Base-by-base conservation (phyloP, 805 yeast species). In the Limtongozyma cylindracea region DNA sequence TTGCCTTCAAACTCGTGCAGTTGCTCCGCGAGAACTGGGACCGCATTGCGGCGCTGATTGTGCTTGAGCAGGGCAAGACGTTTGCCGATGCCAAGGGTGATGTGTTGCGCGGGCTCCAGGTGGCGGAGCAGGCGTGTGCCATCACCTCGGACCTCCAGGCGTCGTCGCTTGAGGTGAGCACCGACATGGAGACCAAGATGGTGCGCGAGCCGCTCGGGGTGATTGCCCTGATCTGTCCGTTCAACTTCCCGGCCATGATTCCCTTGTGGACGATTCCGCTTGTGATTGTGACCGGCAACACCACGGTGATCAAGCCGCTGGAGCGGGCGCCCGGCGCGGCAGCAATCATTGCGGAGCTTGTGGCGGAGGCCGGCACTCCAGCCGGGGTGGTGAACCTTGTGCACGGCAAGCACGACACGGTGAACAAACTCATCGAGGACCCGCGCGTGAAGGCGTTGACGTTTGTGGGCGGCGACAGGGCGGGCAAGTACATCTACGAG, bases 181-280 rank as follows among this genome's bases (percentile, higher is more conserved):
- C 56, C 10, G 73, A 68, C 33, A 70, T 70, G 80, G 78, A 70
- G 39, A 71, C 82, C 15, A 56, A 66, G 33, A 66, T 67, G 73
- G 7, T 49, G 22, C 59, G 80, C 33, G 71, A 63, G 40, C 77
- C 77, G 20, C 48, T 70, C 27, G 84, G 84, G 16, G 74, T 71
- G 6, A 61, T 71, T 27, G 78, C 70, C 10, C 71, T 80, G 12
- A 72, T 71, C 34, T 63, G 72, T 30, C 84, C 84, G 11, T 71
- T 71, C 52, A 71, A 71, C 48, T 71, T 71, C 61, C 84, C 84
- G 13, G 82, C 77, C 20, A 71, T 71, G 84, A 74, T 73, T 32
- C 15, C 15, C 6, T 6, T 65, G 32, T 65, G 74, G 74, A 54
- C 67, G 13, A 45, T 65, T 25, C 74, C 74, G 6, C 49, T 66